Evolutionary conservation across 345 rosid genomes (phyloP).

Genomic region (Rhizophora mangle): DNA sequence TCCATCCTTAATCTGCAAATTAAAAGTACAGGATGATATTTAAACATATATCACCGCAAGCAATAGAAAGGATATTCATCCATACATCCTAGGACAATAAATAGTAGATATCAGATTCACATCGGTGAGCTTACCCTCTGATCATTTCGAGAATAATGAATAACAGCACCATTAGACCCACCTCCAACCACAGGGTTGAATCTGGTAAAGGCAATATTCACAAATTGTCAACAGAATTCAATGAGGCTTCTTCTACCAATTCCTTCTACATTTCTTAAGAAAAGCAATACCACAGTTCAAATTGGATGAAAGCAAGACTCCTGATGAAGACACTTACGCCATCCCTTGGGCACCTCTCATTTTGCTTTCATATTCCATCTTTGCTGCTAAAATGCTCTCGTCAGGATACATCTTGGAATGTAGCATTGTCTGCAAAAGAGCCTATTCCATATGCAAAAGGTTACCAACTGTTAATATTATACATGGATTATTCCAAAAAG

Average conservation of each 20-base stretch:
- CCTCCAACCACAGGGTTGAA: conserved; percentile 97
- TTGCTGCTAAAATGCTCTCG: conserved; percentile 73
- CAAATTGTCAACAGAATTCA: conserved; percentile 8
- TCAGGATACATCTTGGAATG: conserved; percentile 72
- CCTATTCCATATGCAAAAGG: conserved; percentile 40
- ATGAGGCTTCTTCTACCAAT: background rate
- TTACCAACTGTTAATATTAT: background rate
- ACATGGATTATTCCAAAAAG: background rate
- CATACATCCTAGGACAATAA: background rate
- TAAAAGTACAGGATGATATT: background rate
- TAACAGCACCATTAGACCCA: conserved; percentile 80
- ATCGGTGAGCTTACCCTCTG: conserved; percentile 53
- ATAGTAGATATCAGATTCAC: conserved; percentile 7
- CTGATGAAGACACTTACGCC: conserved; percentile 63
- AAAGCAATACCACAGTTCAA: background rate
- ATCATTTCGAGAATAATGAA: conserved; percentile 96
- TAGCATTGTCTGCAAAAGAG: conserved; percentile 87
- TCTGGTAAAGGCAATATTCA: conserved; percentile 32
- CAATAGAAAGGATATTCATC: conserved; percentile 3
- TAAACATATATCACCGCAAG: background rate
- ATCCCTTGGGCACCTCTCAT: conserved; percentile 93
- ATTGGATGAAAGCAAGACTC: conserved; percentile 12
- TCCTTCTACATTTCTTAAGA: conserved; percentile 7
- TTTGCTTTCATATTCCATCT: conserved; percentile 89
- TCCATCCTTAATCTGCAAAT: conserved; percentile 67